Evolutionary conservation across 148 eudicot genomes (phyloP).

Genomic region (Drosera capensis): DNA sequence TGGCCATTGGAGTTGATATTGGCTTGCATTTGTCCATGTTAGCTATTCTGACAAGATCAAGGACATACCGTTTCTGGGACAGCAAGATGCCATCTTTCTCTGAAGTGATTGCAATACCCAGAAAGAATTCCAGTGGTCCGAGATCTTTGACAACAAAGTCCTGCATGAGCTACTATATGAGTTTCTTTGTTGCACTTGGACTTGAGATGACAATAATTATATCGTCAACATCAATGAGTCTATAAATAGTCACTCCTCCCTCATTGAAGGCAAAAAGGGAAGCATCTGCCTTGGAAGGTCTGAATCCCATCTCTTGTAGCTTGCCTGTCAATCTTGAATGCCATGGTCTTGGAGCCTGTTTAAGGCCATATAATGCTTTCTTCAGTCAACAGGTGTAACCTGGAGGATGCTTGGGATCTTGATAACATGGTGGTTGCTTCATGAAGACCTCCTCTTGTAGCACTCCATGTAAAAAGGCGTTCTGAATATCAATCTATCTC

Average conservation of each 20-base stretch:
- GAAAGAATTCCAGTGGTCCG: not conserved
- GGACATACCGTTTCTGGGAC: not conserved
- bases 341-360: not conserved
- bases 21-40: not conserved
- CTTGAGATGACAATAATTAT: not conserved
- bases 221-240: not conserved
- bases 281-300: not conserved
- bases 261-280: not conserved
- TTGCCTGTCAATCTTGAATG: not conserved
- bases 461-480: not conserved
- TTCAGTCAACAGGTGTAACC: not conserved
- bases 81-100: not conserved
- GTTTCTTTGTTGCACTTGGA: not conserved
- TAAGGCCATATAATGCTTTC: not conserved
- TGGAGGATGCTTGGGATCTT: not conserved
- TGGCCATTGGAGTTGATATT: not conserved
- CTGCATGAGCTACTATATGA: not conserved
- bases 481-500: not conserved
- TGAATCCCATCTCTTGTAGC: not conserved
- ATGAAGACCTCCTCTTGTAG: not conserved
- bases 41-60: not conserved
- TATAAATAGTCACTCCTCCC: not conserved
- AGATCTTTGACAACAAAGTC: not conserved
- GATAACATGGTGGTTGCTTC: not conserved
- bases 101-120: not conserved